Conservation (phyloP, 2,329 filamentous ascomycete genomes). For the Diaporthe sp. region DNA sequence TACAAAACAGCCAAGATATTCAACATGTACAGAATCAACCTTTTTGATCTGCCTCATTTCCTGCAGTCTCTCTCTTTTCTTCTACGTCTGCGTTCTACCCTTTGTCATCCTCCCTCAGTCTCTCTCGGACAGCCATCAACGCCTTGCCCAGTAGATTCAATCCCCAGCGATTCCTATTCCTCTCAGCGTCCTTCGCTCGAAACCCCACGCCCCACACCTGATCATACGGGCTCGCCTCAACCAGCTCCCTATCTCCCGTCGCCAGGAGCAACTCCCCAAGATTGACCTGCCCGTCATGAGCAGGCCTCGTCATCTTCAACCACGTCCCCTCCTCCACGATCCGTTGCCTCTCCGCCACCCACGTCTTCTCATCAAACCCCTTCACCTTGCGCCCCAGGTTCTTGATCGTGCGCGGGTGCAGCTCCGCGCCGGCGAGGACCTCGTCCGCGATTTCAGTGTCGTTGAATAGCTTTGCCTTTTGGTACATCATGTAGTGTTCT, state of each 20-base stretch:
- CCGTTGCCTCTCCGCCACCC: conserved; percentile 62
- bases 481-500: conserved; percentile 69
- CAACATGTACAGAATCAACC: background rate
- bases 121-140: conserved; percentile 67
- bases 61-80: background rate
- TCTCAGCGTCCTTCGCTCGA: conserved; percentile 60
- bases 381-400: conserved; percentile 67
- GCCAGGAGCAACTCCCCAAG: conserved; percentile 63
- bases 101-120: conserved; percentile 57
- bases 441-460: conserved; percentile 57
- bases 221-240: conserved; percentile 73
- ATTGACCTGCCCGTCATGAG: conserved; percentile 49
- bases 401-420: conserved; percentile 62
- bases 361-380: conserved; percentile 63
- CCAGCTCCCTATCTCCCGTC: conserved; percentile 71
- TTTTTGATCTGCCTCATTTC: conserved; percentile 23
- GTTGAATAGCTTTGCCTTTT: conserved; percentile 63
- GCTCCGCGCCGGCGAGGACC: conserved; percentile 58
- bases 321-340: conserved; percentile 71
- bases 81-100: conserved; percentile 38
- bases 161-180: conserved; percentile 67
- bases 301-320: conserved; percentile 67
- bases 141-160: conserved; percentile 74
- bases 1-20: background rate
- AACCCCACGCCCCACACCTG: conserved; percentile 77